phyloP scores from a whole-genome alignment of 768 basidiomycete genomes.

The Phaffia tasmanica region DNA sequence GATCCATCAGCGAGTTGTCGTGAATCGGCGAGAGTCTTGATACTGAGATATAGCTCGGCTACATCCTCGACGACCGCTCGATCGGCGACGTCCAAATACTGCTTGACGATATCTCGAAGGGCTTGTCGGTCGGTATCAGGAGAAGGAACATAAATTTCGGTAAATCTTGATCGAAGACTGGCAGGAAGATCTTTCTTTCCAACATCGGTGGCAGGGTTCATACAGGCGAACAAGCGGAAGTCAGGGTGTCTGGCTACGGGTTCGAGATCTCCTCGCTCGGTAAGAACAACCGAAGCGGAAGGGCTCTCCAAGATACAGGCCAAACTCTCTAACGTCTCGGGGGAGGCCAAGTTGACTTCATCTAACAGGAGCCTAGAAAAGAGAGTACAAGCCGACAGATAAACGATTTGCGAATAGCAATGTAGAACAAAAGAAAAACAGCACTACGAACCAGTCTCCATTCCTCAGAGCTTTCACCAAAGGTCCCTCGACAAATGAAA shows the following conservation, averaged over 20 bases:
- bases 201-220: slow-evolving; percentile 98
- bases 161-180: slow-evolving; percentile 80
- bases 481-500: slow-evolving; percentile 90
- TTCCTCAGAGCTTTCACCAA: slow-evolving; percentile 75
- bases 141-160: slow-evolving; percentile 87
- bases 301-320: slow-evolving; percentile 76
- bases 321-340: slow-evolving; percentile 88
- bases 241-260: slow-evolving; percentile 83
- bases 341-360: slow-evolving; percentile 86
- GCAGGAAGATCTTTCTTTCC: slow-evolving; percentile 95
- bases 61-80: slow-evolving; percentile 77
- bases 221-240: slow-evolving; percentile 94
- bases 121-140: slow-evolving; percentile 89
- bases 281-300: slow-evolving; percentile 76
- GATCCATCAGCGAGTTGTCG: slow-evolving; percentile 83
- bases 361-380: slow-evolving; percentile 74
- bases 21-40: slow-evolving; percentile 61
- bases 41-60: slow-evolving; percentile 74
- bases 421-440: slow-evolving; percentile 5
- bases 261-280: slow-evolving; percentile 83
- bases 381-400: neutral
- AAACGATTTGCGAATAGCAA: slow-evolving; percentile 9
- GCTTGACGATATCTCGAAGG: slow-evolving; percentile 67
- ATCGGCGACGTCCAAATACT: slow-evolving; percentile 85
- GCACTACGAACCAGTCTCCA: slow-evolving; percentile 69